phyloP scores from a whole-genome alignment of 108 stramenopile species.

The Aurantiochytrium sp. region DNA sequence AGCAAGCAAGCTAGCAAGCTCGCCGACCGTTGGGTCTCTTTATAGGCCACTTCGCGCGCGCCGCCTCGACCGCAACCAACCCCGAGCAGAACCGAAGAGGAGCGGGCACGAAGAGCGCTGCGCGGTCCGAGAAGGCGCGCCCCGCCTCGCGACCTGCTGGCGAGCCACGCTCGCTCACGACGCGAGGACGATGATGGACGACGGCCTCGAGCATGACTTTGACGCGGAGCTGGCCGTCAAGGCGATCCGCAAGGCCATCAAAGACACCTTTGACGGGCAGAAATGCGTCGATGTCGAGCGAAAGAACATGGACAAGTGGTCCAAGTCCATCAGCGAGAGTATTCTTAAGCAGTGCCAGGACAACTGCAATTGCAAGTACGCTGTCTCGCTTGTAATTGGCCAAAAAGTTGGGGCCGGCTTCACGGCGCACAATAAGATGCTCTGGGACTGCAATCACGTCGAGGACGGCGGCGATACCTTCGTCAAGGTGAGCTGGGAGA shows the following conservation, averaged over 20 bases:
- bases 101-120: no score
- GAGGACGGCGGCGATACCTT: slow-evolving; percentile 21
- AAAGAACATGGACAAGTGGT: slow-evolving; percentile 30
- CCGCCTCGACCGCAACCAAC: no score
- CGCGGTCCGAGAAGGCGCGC: not conserved
- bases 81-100: no score
- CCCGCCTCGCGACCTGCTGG: no score
- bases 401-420: slow-evolving; percentile 14
- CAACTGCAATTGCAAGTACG: slow-evolving; percentile 29
- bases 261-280: slow-evolving; percentile 28
- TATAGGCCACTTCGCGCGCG: no score
- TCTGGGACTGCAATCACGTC: slow-evolving; percentile 29
- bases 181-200: not conserved
- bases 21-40: no score
- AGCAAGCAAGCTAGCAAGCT: no score
- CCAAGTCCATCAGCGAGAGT: slow-evolving; percentile 23
- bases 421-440: slow-evolving; percentile 27
- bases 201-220: slow-evolving; percentile 12
- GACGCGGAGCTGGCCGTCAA: slow-evolving; percentile 13
- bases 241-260: slow-evolving; percentile 6
- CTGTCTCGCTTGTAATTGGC: not conserved
- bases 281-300: not conserved
- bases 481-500: slow-evolving; percentile 11
- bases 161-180: no score
- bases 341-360: slow-evolving; percentile 1